Conservation (phyloP, 495 filamentous ascomycete species). For the Monascus purpureus region DNA sequence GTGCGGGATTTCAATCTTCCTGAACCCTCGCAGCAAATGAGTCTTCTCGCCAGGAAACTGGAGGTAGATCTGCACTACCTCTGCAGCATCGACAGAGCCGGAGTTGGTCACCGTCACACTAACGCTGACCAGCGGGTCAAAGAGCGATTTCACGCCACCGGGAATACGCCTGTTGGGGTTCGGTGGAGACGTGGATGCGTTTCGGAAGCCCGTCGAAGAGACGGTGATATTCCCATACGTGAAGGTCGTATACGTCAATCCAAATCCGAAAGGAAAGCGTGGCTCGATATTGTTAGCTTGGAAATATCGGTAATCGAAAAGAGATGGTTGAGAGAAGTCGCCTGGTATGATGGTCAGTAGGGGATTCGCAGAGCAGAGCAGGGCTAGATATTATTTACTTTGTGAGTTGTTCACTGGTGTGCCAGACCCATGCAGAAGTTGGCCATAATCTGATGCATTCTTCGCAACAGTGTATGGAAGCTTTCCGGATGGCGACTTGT, state of each 20-base stretch:
- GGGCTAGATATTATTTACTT: too few relatives aligned
- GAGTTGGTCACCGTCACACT: constrained; percentile 36
- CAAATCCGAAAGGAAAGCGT: constrained; percentile 54
- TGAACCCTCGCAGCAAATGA: constrained; percentile 51
- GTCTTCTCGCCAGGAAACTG: constrained; percentile 31
- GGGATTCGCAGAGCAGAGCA: too few relatives aligned
- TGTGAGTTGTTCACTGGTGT: constrained; percentile 30
- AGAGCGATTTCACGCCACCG: constrained; percentile 46
- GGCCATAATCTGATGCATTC: constrained; percentile 51
- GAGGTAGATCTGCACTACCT: constrained; percentile 48
- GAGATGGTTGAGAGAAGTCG: constrained; percentile 48
- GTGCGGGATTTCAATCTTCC: constrained; percentile 36
- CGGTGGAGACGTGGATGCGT: constrained; percentile 1
- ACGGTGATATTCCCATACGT: constrained; percentile 23
- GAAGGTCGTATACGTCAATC: constrained; percentile 54
- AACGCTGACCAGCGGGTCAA: constrained; percentile 41
- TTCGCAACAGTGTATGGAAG: constrained; percentile 71
- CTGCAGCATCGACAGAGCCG: constrained; percentile 35
- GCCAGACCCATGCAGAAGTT: constrained; percentile 6
- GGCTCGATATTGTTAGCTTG: constrained; percentile 42
- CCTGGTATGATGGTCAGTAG: constrained; percentile 49
- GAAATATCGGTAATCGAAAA: constrained; percentile 55
- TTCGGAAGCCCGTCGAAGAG: not conserved
- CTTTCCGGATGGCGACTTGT: constrained; percentile 54
- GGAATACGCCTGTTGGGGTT: constrained; percentile 18